Evolutionary conservation across 768 basidiomycete genomes (phyloP).

Genomic region (Asterophora parasitica): DNA sequence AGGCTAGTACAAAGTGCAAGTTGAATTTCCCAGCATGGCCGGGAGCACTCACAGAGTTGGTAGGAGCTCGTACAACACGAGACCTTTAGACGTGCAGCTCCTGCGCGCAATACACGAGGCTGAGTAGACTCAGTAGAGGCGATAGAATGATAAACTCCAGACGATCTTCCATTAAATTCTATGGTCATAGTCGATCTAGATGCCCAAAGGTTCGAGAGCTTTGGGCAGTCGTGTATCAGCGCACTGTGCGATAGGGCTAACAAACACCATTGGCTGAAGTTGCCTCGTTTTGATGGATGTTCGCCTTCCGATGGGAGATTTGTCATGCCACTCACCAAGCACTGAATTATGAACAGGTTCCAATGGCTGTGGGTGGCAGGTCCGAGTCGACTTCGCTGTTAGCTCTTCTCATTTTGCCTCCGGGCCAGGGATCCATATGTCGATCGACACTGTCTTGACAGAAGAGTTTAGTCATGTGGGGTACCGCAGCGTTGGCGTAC

Average conservation of each 20-base stretch:
- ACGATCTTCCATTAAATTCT: not conserved
- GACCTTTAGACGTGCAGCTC: not conserved
- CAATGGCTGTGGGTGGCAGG: conserved; percentile 2
- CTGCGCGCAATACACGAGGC: not conserved
- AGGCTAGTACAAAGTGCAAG: not conserved
- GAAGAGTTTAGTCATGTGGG: conserved; percentile 10
- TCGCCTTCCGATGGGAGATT: conserved; percentile 4
- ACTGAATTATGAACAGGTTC: conserved; percentile 4
- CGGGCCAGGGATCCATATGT: not conserved
- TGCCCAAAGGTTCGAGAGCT: not conserved
- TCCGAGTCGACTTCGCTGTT: not conserved
- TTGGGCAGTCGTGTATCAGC: not conserved
- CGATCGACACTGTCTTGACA: not conserved
- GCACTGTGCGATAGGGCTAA: not conserved
- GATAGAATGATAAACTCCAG: not conserved
- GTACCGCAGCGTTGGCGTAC: not conserved
- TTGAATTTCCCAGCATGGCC: not conserved
- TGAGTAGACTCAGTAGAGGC: not conserved
- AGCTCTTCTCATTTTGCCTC: not conserved
- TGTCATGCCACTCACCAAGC: conserved; percentile 4
- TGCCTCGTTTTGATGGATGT: conserved; percentile 10
- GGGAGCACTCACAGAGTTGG: not conserved
- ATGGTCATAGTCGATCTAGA: not conserved
- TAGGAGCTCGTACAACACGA: conserved; percentile 2
- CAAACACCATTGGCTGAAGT: not conserved